Evolutionary conservation across 768 basidiomycete species (phyloP), one percentile per base, ranked within the genome.

Genomic region (Rhizopogon salebrosus): DNA sequence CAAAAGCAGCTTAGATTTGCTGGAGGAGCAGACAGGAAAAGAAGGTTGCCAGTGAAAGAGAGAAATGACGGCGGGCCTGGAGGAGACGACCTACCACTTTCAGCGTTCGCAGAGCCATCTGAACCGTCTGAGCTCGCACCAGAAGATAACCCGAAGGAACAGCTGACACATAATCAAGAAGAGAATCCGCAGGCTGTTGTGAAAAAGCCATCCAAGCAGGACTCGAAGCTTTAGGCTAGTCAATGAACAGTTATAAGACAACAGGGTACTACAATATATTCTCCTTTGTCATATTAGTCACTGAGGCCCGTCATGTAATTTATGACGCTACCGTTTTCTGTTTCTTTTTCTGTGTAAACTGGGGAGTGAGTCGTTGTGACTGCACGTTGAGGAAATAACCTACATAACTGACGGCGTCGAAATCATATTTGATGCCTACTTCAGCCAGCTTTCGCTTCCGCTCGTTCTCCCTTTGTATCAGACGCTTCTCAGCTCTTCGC

Each of bases 371-470:
- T 29, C 18, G 41, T 2, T 37, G 34, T n/a, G 26, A 20, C 22
- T 27, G 35, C 26, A 49, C 9, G 40, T 2, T 20, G 41, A 23
- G 23, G 39, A 9, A 40, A 49, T 14, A 41, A 79, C 91, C 71
- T 67, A 93, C 92, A 73, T 95, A 97, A 65, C 84, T 83, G 41
- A 84, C 84, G n/a, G 75, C 74, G 38, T 84, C 80, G 49, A 95
- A 85, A 58, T 93, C 83, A 63, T 98, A 98, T 43, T 86, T 78
- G 65, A 99, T 95, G 4, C 94, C 95, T 7, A 78, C 72, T 54
- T 84, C 85, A 41, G 77, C 80, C 53, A 98, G 73, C 70, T 92
- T 92, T 45, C 80, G 80, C 64, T 92, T 88, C 56, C 87, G 83
- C 63, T 81, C 75, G 51, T 80, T 76, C 63, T 98, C 43, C 26